These are phyloP conservation scores for Sistotremastrum suecicum DNA, from an alignment of 768 basidiomycete genomes.

Conservation along the genomic window DNA sequence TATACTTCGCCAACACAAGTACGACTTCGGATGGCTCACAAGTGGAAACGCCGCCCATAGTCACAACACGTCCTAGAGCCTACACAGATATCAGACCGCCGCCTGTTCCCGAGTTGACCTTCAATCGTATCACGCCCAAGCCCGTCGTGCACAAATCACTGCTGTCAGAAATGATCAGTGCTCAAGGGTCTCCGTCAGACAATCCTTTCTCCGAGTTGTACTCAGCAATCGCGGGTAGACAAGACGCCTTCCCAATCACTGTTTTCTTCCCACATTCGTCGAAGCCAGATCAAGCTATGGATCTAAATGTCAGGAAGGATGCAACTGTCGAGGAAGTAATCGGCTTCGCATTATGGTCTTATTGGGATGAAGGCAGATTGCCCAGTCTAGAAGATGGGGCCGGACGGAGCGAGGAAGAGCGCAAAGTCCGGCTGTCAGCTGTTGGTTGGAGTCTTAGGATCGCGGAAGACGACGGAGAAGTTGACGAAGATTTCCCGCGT, in stretches of 20 bases:
- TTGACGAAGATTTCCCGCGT: conserved; percentile 99
- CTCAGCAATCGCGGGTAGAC: conserved; percentile 69
- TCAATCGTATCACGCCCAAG: conserved; percentile 11
- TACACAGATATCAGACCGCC: too few species aligned
- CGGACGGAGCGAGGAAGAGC: conserved; percentile 47
- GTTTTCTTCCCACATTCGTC: conserved; percentile 78
- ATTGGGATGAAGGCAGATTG: conserved; percentile 78
- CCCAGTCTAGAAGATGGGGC: conserved; percentile 61
- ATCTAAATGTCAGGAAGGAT: conserved; percentile 69
- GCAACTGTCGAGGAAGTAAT: conserved; percentile 93
- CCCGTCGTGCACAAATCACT: conserved; percentile 28
- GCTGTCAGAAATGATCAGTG: conserved; percentile 61
- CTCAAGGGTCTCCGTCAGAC: conserved; percentile 40
- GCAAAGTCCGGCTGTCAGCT: conserved; percentile 47
- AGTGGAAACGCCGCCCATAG: conserved; percentile 1
- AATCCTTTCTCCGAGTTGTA: conserved; percentile 88
- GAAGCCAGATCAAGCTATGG: conserved; percentile 50
- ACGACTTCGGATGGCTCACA: not conserved
- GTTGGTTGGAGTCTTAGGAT: conserved; percentile 89
- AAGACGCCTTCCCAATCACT: conserved; percentile 42
- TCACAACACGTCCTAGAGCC: too few species aligned
- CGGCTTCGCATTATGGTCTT: conserved; percentile 83
- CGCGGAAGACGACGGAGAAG: conserved; percentile 93
- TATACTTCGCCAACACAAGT: too few species aligned
- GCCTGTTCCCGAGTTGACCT: not conserved